Conservation (phyloP, 495 filamentous ascomycete species). For the Parathielavia appendiculata region DNA sequence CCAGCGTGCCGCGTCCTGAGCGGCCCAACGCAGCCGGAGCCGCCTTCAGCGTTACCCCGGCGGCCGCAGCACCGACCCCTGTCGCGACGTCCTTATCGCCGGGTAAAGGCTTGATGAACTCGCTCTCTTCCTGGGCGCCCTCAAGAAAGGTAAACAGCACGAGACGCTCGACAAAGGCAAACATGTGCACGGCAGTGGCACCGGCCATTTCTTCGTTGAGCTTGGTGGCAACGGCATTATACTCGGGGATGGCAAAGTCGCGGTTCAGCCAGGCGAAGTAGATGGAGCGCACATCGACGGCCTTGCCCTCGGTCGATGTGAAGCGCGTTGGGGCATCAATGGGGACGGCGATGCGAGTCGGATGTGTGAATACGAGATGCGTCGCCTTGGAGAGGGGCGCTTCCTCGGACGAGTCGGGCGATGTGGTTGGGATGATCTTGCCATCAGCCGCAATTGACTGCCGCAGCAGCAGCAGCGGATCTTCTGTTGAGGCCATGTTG, state of each 20-base stretch:
- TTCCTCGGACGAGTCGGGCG: slow-evolving; percentile 47
- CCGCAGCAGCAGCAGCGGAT: slow-evolving; percentile 75
- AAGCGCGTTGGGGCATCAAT: slow-evolving; percentile 81
- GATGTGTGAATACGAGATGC: slow-evolving; percentile 70
- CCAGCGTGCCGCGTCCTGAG: slow-evolving; percentile 58
- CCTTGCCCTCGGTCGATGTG: slow-evolving; percentile 54
- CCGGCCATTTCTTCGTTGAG: slow-evolving; percentile 73
- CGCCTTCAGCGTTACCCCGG: slow-evolving; percentile 45
- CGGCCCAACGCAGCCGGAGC: slow-evolving; percentile 46
- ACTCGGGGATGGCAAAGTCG: slow-evolving; percentile 79
- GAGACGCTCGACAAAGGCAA: slow-evolving; percentile 83
- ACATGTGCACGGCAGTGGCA: slow-evolving; percentile 64
- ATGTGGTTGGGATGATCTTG: slow-evolving; percentile 62
- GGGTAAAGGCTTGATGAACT: slow-evolving; percentile 82
- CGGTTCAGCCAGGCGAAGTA: slow-evolving; percentile 93
- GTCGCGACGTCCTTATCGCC: slow-evolving; percentile 51
- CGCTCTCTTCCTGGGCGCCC: slow-evolving; percentile 79
- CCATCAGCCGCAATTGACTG: slow-evolving; percentile 64
- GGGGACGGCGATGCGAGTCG: slow-evolving; percentile 58
- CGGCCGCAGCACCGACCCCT: slow-evolving; percentile 39
- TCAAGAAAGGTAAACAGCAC: slow-evolving; percentile 91
- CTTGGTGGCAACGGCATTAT: slow-evolving; percentile 74
- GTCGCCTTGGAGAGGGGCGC: slow-evolving; percentile 65
- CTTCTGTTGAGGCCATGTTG: slow-evolving; percentile 43
- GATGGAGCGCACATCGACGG: slow-evolving; percentile 86